Evolutionary conservation across 495 filamentous ascomycete genomes (phyloP), one percentile per base, ranked within the genome.

Genomic region (Aspergillus coremiiformis): DNA sequence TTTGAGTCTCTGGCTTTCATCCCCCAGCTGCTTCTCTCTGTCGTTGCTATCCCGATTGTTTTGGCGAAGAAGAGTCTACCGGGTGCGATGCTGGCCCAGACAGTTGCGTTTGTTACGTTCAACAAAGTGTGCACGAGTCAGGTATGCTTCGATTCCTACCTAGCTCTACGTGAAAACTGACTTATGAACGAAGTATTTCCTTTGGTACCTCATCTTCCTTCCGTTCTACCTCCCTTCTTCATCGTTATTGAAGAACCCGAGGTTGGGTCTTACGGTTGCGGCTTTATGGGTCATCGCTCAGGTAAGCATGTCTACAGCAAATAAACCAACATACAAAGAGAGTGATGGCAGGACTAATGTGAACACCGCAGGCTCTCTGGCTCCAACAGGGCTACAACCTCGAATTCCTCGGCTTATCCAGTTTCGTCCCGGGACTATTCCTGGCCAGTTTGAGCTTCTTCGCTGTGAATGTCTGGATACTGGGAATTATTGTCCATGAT

Each of bases 111-210:
- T 67, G 93, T 97, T 5, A 83, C 88, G 5, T 97, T 95, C 51
- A 98, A 98, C 65, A 98, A 98, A 74, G 93, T 98, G 15, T 96
- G 91, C 78, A 98, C 93, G 1, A 92, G 87, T 61, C 93, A 97
- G 80, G 90, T 93, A 81, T 55, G 72, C 63, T 41, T 21, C n/a
- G 1, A 29, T 19, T 33, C 11, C 33, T 20, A 7, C 5, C 17
- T 39, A 52, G 20, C 6, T 32, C 19, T 49, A 27, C 4, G 14
- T 19, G 12, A 10, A 47, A 30, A 20, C 21, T 60, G 58, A 39
- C 57, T 22, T 9, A 15, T 39, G 20, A 4, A 50, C n/a, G 7
- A 57, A 95, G 90, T 98, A 98, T 63, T 97, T 97, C 65, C 79
- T 98, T 51, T 98, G 93, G 93, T 96, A 98, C 67, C 82, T 95